Base-by-base conservation (phyloP, 441 rosid species). In the Syzygium malaccense region DNA sequence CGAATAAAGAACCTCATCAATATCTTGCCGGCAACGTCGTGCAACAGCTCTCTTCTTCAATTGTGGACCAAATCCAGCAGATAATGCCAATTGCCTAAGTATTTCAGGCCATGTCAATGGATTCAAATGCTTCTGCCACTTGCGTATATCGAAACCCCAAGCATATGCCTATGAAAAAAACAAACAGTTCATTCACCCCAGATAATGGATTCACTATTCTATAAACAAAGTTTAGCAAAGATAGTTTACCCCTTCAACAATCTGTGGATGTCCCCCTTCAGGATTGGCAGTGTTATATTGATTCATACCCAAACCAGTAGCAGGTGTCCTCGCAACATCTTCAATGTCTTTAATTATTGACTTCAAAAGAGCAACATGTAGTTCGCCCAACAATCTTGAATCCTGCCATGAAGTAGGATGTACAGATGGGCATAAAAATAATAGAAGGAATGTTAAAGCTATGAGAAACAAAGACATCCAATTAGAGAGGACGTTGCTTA, bases 51-150 rank as follows among this genome's bases (percentile, higher is more conserved):
- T 91, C 91, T 92, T 94, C 91, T 93, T 96, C 86, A 95, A 91
- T 86, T 93, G 94, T 1, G 98, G 99, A 87, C 99, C 98, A 75
- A 95, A 95, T 85, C 98, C 98, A 30, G 98, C 95, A 90, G 98
- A 95, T 55, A 96, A 92, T 90, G 96, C 98, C 53, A 97, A 90
- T 89, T 97, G 98, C 88, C 98, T 92, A 92, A 97, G 91, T 88
- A 97, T 95, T 88, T 97, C 99, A 71, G 98, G 98, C 99, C 99
- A 97, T 28, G 99, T 96, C 88, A 95, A 90, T 51, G 92, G 93
- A 91, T 94, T 95, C 92, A 97, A 91, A 93, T 95, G 93, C 86
- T 90, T 87, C 88, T 93, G 94, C 99, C 99, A 97, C 91, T 93
- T 95, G 86, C 93, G 91, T 90, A 96, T 93, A 91, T 95, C 96